These are phyloP conservation scores for Sporodiniella umbellata DNA, from an alignment of 371 early-diverging fungal genomes.

Conservation along the genomic window DNA sequence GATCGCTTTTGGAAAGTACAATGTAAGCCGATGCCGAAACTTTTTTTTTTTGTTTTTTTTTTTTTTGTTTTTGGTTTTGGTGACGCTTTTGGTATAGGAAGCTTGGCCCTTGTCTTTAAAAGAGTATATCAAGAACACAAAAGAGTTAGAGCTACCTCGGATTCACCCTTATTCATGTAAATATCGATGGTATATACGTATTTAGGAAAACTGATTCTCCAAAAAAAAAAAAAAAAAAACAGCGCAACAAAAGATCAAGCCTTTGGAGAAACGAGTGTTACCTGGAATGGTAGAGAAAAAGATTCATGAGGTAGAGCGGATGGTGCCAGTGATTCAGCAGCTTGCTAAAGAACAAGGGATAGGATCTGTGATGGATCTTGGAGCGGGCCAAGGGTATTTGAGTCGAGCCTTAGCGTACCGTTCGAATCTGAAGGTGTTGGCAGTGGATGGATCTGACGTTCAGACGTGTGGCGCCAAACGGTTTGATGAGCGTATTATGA, in stretches of 20 bases:
- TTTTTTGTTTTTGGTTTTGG: too few species aligned
- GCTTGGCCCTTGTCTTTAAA: conserved; percentile 21
- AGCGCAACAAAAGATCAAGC: conserved; percentile 8
- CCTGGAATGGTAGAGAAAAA: conserved; percentile 81
- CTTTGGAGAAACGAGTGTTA: conserved; percentile 20
- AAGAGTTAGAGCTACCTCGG: conserved; percentile 22
- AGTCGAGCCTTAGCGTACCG: conserved; percentile 72
- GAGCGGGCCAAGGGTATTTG: conserved; percentile 78
- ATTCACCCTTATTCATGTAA: conserved; percentile 12
- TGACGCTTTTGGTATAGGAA: too few species aligned
- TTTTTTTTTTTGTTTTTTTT: neutral
- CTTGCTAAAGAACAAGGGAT: conserved; percentile 40
- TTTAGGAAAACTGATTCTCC: neutral
- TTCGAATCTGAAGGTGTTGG: conserved; percentile 69
- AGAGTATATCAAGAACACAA: conserved; percentile 13
- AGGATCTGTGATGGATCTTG: conserved; percentile 61
- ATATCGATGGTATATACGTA: neutral
- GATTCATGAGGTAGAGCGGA: conserved; percentile 61
- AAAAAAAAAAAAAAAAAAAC: neutral
- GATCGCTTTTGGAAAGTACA: conserved; percentile 22
- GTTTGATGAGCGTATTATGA: conserved; percentile 54
- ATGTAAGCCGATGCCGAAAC: neutral
- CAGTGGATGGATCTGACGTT: conserved; percentile 72
- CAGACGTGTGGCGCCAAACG: conserved; percentile 82
- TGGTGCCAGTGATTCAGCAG: conserved; percentile 55